Evolutionary conservation across 306 rosid species (phyloP).

Genomic region (Carpinus fangiana): DNA sequence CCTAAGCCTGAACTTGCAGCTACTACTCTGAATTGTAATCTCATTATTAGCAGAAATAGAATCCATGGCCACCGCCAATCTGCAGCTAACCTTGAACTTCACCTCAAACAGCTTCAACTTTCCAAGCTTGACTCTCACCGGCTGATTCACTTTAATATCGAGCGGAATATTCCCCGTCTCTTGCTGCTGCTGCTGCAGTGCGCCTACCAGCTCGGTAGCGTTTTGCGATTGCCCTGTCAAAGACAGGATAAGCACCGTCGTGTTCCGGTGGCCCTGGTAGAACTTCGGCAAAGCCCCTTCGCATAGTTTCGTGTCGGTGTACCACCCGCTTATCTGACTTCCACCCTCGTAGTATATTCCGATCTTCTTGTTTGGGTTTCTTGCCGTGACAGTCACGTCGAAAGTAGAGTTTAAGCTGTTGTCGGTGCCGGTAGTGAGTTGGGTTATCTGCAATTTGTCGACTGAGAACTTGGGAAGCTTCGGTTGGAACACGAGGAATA

Average conservation of each 20-base stretch:
- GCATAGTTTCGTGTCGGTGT: slow-evolving; percentile 50
- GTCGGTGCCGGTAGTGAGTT: slow-evolving; percentile 29
- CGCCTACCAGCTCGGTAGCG: slow-evolving; percentile 30
- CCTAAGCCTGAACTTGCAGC: slow-evolving; percentile 71
- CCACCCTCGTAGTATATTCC: slow-evolving; percentile 87
- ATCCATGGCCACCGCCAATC: slow-evolving; percentile 53
- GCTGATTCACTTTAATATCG: slow-evolving; percentile 58
- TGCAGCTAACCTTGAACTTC: slow-evolving; percentile 68
- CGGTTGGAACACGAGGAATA: slow-evolving; percentile 77
- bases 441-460: slow-evolving; percentile 39
- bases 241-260: slow-evolving; percentile 52
- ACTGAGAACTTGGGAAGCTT: slow-evolving; percentile 75
- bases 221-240: slow-evolving; percentile 53
- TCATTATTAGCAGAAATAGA: slow-evolving; percentile 36
- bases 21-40: slow-evolving; percentile 50
- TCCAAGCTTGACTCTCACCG: slow-evolving; percentile 77
- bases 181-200: slow-evolving; percentile 38
- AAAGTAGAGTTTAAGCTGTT: slow-evolving; percentile 48
- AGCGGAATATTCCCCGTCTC: slow-evolving; percentile 57
- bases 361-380: slow-evolving; percentile 81
- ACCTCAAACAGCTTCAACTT: slow-evolving; percentile 69
- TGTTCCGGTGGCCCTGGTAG: slow-evolving; percentile 85
- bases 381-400: slow-evolving; percentile 61
- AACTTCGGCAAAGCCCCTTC: slow-evolving; percentile 77
- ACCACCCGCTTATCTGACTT: slow-evolving; percentile 67